Percentiles rank a stretch among this genome's conserved stretches.
phyloP scores from a whole-genome alignment of 2,329 filamentous ascomycete species.

The Monosporascus sp. region DNA sequence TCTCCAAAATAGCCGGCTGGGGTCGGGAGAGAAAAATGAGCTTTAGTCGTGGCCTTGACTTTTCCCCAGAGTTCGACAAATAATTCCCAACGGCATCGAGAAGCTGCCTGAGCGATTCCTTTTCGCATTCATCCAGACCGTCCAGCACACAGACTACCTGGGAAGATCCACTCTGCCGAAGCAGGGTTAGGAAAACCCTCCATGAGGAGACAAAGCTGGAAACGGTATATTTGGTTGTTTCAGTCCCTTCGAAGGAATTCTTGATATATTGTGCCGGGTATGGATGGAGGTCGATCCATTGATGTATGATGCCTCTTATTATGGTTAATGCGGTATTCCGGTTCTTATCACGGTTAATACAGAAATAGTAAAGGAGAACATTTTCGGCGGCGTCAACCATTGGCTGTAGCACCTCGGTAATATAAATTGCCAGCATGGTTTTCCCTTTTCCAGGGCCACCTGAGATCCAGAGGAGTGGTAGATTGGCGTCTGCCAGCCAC shows the following conservation, averaged over 20 bases:
- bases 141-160: slow-evolving; percentile 10
- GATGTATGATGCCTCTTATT: slow-evolving; percentile 17
- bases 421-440: slow-evolving; percentile 21
- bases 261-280: slow-evolving; percentile 11
- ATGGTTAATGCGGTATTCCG: slow-evolving; percentile 16
- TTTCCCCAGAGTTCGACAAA: slow-evolving; percentile 3
- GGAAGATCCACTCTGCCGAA: slow-evolving; percentile 3
- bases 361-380: slow-evolving; percentile 21
- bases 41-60: slow-evolving; percentile 5
- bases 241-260: slow-evolving; percentile 8
- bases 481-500: slow-evolving; percentile 9
- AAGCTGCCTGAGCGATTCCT: slow-evolving; percentile 11
- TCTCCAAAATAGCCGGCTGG: slow-evolving; percentile 13
- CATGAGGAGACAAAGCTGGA: slow-evolving; percentile 14
- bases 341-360: slow-evolving; percentile 16
- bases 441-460: slow-evolving; percentile 23
- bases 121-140: neutral
- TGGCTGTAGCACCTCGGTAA: slow-evolving; percentile 14
- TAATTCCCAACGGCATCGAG: slow-evolving; percentile 11
- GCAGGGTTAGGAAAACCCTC: slow-evolving; percentile 8
- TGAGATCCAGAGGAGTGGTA: slow-evolving; percentile 19
- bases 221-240: slow-evolving; percentile 16
- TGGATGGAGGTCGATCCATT: slow-evolving; percentile 10
- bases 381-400: slow-evolving; percentile 4
- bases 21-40: slow-evolving; percentile 16